Evolutionary conservation across 2,329 filamentous ascomycete species (phyloP), one percentile per base, ranked within the genome.

Genomic region (Fusarium sp.): DNA sequence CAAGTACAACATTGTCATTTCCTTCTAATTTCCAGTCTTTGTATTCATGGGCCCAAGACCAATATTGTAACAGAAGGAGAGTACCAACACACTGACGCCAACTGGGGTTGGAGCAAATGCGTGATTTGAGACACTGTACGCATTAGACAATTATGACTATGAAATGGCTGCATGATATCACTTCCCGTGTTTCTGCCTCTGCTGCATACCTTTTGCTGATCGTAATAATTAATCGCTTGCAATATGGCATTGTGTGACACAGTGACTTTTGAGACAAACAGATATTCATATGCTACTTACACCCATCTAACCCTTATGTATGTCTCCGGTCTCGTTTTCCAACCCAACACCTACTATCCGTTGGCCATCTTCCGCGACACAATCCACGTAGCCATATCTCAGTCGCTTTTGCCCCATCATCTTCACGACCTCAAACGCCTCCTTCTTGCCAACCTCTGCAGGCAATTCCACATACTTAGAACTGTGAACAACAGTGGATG

Each of bases 261-360:
- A 34, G 4, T 18, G 8, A 4, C 14, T 0, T 10, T 18, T 3
- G 2, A 10, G 9, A 9, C 3, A 18, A 6, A 6, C 4, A 1
- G 4, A 13, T 30, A 4, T 9, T 30, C 7, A 30, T 30, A 7
- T 30, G 12, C 28, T 30, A 14, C 13, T 7, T 13, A 30, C 6
- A 2, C 12, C 28, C 3, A 16, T 7, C 23, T 25, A n/a, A 2
- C 31, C 6, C 4, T 13, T 39, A 11, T 28, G 34, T 41, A 52
- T 52, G 7, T 14, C 16, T 13, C 21, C 10, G 19, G 25, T 41
- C 10, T 30, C 8, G 18, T 4, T 21, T 14, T 52, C 49, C 13
- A 52, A 7, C 2, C 34, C 49, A 2, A 41, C 21, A 5, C 30
- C 30, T 1, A 37, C 46, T 6, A n/a, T 0, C 0, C 19, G 28